Percentiles rank a stretch among this genome's conserved stretches.
Conservation (phyloP, 2,329 filamentous ascomycete species). For the Talaromyces sp. region DNA sequence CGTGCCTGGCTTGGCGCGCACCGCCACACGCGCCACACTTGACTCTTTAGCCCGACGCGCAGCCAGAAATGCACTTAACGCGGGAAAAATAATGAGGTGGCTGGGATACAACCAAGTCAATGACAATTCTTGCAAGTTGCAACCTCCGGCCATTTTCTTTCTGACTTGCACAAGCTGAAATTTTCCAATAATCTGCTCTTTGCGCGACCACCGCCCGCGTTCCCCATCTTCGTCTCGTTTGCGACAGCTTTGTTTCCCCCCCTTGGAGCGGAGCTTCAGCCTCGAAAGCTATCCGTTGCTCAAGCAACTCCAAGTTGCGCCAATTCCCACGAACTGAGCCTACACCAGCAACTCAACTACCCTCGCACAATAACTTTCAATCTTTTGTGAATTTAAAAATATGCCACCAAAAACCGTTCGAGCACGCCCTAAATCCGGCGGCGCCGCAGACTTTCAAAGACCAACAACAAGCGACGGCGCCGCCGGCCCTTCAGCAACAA, state of each 20-base stretch:
- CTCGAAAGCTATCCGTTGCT: not conserved
- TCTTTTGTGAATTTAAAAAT: not conserved
- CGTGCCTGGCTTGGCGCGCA: not conserved
- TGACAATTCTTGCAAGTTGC: not conserved
- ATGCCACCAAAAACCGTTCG: slow-evolving; percentile 27
- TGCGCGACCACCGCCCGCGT: not conserved
- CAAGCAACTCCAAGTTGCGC: not conserved
- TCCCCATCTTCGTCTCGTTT: not conserved
- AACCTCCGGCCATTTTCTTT: not conserved
- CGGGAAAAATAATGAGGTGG: not conserved
- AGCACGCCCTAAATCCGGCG: slow-evolving; percentile 17
- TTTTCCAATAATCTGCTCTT: not conserved
- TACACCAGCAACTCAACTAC: not conserved
- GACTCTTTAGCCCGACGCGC: not conserved
- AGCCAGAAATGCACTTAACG: not conserved
- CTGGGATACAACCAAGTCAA: not conserved
- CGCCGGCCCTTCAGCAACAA: slow-evolving; percentile 8
- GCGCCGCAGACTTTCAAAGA: slow-evolving; percentile 11
- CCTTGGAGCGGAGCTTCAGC: not conserved
- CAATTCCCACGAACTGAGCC: not conserved
- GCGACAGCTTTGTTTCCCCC: not conserved
- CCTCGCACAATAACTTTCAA: not conserved
- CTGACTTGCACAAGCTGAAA: not conserved
- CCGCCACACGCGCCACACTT: not conserved
- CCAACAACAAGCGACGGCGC: slow-evolving; percentile 6